A percentile compares a stretch with the other conserved stretches of the same genome.
Evolutionary conservation across 2,329 filamentous ascomycete genomes (phyloP).

Genomic region (Macrophomina phaseolina): DNA sequence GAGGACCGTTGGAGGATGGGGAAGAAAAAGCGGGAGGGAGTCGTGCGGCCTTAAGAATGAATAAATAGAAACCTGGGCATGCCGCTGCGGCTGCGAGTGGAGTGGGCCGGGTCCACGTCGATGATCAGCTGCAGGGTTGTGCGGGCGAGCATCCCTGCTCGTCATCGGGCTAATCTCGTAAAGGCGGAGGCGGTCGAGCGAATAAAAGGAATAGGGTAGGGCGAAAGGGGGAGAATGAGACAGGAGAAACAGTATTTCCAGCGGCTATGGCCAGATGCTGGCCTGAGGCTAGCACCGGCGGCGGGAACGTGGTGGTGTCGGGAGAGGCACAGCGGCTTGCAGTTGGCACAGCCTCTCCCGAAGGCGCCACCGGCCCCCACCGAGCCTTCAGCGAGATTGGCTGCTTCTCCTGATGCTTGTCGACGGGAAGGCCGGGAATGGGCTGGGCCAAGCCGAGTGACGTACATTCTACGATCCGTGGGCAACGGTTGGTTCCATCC

Average conservation of each 20-base stretch:
- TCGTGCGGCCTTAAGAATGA: neutral
- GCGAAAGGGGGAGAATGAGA: constrained; percentile 13
- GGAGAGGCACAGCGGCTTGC: constrained; percentile 16
- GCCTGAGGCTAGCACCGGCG: neutral
- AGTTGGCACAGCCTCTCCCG: constrained; percentile 17
- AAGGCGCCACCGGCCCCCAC: constrained; percentile 10
- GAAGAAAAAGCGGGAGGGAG: constrained; percentile 9
- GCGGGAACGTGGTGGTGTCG: constrained; percentile 13
- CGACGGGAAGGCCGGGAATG: neutral
- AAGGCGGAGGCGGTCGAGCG: constrained; percentile 8
- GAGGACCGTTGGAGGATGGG: constrained; percentile 4
- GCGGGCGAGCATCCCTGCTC: constrained; percentile 9
- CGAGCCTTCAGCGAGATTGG: constrained; percentile 16
- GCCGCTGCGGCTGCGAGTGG: neutral
- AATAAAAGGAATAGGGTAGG: neutral
- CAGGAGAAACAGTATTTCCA: constrained; percentile 24
- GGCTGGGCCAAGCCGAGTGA: neutral
- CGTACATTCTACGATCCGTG: constrained; percentile 15
- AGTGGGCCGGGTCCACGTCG: constrained; percentile 20
- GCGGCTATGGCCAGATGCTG: neutral
- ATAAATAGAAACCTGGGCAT: constrained; percentile 27
- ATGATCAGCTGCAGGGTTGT: constrained; percentile 25
- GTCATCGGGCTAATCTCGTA: constrained; percentile 28
- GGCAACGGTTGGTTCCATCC: neutral
- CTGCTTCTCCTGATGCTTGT: constrained; percentile 17